These are phyloP conservation scores for Coemansia sp. DNA, from an alignment of 192 early-diverging fungal species.

Conservation along the genomic window DNA sequence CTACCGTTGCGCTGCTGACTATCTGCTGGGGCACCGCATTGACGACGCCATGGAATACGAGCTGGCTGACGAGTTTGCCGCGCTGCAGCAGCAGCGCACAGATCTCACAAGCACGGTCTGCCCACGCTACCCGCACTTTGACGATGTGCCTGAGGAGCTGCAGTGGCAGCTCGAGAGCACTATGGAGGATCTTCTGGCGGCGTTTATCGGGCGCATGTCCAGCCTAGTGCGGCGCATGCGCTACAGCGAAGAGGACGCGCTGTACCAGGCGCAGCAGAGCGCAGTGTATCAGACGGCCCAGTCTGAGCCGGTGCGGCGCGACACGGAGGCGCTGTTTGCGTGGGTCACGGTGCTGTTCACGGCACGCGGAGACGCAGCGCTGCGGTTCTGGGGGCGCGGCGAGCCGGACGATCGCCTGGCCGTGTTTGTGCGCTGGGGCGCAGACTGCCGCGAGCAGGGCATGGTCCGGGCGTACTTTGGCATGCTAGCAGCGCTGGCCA, in stretches of 20 bases:
- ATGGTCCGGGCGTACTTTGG: slow-evolving; percentile 74
- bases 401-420: slow-evolving; percentile 56
- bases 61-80: slow-evolving; percentile 40
- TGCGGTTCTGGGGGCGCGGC: slow-evolving; percentile 63
- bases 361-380: slow-evolving; percentile 70
- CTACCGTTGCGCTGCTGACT: slow-evolving; percentile 64
- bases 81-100: slow-evolving; percentile 30
- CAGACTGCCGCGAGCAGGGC: slow-evolving; percentile 57
- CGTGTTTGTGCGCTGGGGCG: slow-evolving; percentile 64
- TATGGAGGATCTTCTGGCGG: slow-evolving; percentile 52
- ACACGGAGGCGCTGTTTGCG: slow-evolving; percentile 70
- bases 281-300: neutral
- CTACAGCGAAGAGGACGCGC: slow-evolving; percentile 69
- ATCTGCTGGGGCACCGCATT: slow-evolving; percentile 57
- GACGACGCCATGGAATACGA: slow-evolving; percentile 47
- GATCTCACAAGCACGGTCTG: neutral
- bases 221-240: slow-evolving; percentile 60
- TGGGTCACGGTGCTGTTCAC: slow-evolving; percentile 73
- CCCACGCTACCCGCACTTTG: slow-evolving; percentile 35
- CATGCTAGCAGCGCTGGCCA: slow-evolving; percentile 79
- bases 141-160: slow-evolving; percentile 33
- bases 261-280: slow-evolving; percentile 44
- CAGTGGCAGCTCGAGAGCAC: slow-evolving; percentile 57
- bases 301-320: slow-evolving; percentile 40
- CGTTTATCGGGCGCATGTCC: slow-evolving; percentile 60